Evolutionary conservation across 2,329 filamentous ascomycete species (phyloP).

Genomic region (Cladophialophora psammophila): DNA sequence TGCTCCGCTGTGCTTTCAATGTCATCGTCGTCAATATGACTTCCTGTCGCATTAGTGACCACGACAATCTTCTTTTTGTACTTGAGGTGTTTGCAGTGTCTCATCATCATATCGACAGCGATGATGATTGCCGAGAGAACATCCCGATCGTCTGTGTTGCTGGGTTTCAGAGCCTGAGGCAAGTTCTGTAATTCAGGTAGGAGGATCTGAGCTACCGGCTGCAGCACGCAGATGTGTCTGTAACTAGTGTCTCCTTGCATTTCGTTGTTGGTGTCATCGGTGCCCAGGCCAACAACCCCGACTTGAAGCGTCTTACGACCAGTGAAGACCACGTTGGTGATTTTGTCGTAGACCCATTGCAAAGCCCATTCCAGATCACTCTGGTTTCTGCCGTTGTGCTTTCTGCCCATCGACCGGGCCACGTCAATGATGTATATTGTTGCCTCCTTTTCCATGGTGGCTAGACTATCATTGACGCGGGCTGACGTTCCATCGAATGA

Average conservation of each 20-base stretch:
- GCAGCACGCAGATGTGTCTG: conserved; percentile 78
- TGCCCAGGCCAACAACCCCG: conserved; percentile 84
- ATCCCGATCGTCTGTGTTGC: conserved; percentile 74
- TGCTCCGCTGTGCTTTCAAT: conserved; percentile 56
- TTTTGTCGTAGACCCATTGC: conserved; percentile 94
- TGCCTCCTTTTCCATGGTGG: conserved; percentile 87
- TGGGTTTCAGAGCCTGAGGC: conserved; percentile 70
- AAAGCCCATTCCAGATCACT: conserved; percentile 89
- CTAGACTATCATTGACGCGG: background rate
- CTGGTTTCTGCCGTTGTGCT: conserved; percentile 72
- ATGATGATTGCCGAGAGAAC: conserved; percentile 85
- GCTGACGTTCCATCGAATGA: background rate
- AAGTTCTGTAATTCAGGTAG: conserved; percentile 75
- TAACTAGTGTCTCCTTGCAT: conserved; percentile 75
- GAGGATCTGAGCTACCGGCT: conserved; percentile 66
- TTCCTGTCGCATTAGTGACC: conserved; percentile 77
- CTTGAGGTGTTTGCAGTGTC: conserved; percentile 81
- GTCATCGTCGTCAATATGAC: conserved; percentile 73
- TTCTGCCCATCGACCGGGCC: conserved; percentile 80
- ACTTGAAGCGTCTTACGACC: conserved; percentile 76
- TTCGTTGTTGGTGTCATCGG: conserved; percentile 77
- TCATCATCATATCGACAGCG: conserved; percentile 84
- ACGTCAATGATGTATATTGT: conserved; percentile 92
- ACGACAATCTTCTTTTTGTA: conserved; percentile 81
- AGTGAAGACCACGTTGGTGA: conserved; percentile 74